Percentiles rank a stretch among this genome's conserved stretches.
Conservation (phyloP, 2,329 filamentous ascomycete genomes). For the Fusarium globosum region DNA sequence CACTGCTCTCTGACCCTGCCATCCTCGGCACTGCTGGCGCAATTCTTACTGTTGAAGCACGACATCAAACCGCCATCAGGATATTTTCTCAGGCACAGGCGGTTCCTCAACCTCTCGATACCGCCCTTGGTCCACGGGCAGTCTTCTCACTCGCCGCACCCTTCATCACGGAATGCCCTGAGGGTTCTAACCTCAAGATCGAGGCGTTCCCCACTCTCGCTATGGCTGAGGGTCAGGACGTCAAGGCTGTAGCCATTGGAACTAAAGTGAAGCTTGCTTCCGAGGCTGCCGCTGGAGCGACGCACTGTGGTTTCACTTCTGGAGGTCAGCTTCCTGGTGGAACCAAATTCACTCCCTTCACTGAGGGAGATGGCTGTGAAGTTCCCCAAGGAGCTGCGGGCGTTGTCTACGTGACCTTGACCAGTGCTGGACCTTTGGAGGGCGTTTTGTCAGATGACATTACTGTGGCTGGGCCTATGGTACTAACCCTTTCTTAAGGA, state of each 20-base stretch:
- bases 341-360: constrained; percentile 69
- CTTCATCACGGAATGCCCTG: constrained; percentile 78
- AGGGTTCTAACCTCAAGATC: constrained; percentile 69
- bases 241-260: constrained; percentile 51
- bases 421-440: constrained; percentile 61
- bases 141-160: constrained; percentile 79
- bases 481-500: constrained; percentile 59
- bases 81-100: constrained; percentile 65
- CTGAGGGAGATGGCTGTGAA: constrained; percentile 62
- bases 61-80: constrained; percentile 80
- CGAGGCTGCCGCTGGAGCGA: constrained; percentile 61
- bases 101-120: constrained; percentile 76
- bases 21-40: constrained; percentile 75
- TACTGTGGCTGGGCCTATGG: constrained; percentile 73
- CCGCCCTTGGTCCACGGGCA: constrained; percentile 72
- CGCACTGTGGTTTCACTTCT: constrained; percentile 75
- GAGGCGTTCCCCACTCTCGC: constrained; percentile 69
- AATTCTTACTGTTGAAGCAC: constrained; percentile 78
- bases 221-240: constrained; percentile 59
- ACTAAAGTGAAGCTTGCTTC: constrained; percentile 57
- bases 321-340: constrained; percentile 66
- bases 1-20: constrained; percentile 67
- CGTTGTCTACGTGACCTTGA: constrained; percentile 74
- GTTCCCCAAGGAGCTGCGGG: constrained; percentile 72
- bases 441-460: constrained; percentile 70